A percentile compares a stretch with the other conserved stretches of the same genome.
Evolutionary conservation across 495 filamentous ascomycete species (phyloP).

Genomic region (Rhypophila decipiens): DNA sequence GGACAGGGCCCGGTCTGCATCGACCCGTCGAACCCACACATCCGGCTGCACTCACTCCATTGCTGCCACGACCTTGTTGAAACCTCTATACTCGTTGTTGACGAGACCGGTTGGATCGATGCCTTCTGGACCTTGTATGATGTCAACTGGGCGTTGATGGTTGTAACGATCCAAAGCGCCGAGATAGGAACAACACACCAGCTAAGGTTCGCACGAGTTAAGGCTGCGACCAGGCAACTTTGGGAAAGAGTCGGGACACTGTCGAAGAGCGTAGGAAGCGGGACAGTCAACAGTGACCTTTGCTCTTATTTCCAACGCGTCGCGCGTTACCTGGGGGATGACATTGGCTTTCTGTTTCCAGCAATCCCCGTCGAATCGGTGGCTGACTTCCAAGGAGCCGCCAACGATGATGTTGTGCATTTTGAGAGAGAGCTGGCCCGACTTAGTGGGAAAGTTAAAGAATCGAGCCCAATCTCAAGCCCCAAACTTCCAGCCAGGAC

Average conservation of each 20-base stretch:
- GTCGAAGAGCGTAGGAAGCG: background rate
- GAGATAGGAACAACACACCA: background rate
- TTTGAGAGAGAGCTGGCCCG: background rate
- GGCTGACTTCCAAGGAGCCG: background rate
- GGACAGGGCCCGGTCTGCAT: slow-evolving; percentile 1
- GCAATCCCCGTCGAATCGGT: no score
- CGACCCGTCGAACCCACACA: background rate
- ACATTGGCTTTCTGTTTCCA: background rate
- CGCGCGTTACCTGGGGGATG: background rate
- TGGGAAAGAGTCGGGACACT: background rate
- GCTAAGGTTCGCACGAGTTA: background rate
- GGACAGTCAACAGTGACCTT: background rate
- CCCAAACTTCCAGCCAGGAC: no score
- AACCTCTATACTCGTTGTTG: background rate
- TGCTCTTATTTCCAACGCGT: background rate
- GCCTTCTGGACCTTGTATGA: slow-evolving; percentile 6
- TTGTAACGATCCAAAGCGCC: background rate
- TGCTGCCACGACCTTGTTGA: background rate
- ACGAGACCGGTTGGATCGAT: background rate
- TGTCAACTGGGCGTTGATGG: slow-evolving; percentile 1
- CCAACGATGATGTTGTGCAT: background rate
- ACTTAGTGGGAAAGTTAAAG: no score
- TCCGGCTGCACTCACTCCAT: background rate
- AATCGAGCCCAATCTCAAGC: no score
- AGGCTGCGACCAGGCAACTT: background rate